Evolutionary conservation across 345 rosid species (phyloP).

Genomic region (Hypericum androsaemum): DNA sequence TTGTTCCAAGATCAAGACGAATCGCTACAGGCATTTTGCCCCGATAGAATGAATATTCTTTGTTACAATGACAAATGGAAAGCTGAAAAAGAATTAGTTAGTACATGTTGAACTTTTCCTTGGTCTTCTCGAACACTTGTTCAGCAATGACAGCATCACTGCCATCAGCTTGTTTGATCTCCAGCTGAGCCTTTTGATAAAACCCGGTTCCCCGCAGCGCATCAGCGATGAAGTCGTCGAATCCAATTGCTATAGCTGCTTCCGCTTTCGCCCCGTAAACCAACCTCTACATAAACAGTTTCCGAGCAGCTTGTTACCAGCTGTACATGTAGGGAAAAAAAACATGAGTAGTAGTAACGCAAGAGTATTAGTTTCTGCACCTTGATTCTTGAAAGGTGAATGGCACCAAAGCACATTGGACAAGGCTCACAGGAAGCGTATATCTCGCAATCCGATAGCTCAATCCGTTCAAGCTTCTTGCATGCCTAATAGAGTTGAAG

Average conservation of each 20-base stretch:
- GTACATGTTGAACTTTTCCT: conserved; percentile 65
- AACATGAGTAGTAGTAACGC: too few relatives aligned
- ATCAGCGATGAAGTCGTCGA: conserved; percentile 74
- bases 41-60: too few relatives aligned
- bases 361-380: conserved; percentile 15
- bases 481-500: conserved; percentile 41
- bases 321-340: background rate
- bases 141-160: conserved; percentile 65
- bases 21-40: too few relatives aligned
- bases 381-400: conserved; percentile 64
- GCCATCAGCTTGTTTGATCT: conserved; percentile 75
- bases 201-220: conserved; percentile 58
- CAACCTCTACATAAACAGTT: conserved; percentile 34
- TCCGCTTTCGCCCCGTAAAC: conserved; percentile 82
- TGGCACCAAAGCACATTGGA: conserved; percentile 84
- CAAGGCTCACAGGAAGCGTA: conserved; percentile 75
- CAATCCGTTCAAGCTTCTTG: conserved; percentile 54
- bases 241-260: conserved; percentile 80
- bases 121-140: conserved; percentile 83
- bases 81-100: conserved; percentile 25
- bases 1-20: too few relatives aligned
- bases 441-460: conserved; percentile 69
- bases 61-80: too few relatives aligned
- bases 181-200: conserved; percentile 60
- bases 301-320: background rate